phyloP scores from a whole-genome alignment of 805 yeast species.

The Cyberlindnera euphorbiiphila region DNA sequence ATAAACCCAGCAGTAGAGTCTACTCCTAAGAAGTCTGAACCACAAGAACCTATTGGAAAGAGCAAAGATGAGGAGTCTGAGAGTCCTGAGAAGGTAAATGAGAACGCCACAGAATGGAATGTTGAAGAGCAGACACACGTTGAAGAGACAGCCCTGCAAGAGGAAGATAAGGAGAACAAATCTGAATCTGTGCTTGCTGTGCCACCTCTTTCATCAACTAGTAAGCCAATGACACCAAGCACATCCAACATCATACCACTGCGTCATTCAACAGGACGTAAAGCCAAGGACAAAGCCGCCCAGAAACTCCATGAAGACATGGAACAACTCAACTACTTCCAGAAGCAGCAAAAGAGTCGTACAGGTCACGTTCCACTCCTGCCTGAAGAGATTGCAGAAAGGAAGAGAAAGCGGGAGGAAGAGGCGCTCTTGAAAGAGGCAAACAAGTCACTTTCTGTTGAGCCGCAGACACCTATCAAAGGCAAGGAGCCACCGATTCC shows the following conservation, averaged over 20 bases:
- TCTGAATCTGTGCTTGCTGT: too few relatives aligned
- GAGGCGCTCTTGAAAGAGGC: constrained; percentile 22
- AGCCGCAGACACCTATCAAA: constrained; percentile 13
- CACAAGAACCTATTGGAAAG: neutral
- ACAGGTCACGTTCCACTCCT: constrained; percentile 35
- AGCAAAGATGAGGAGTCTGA: too few relatives aligned
- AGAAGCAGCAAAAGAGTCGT: constrained; percentile 41
- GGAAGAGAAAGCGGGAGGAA: constrained; percentile 29
- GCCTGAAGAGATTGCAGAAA: constrained; percentile 38
- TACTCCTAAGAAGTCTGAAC: neutral
- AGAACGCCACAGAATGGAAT: too few relatives aligned
- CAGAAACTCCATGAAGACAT: constrained; percentile 63
- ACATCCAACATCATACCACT: too few relatives aligned
- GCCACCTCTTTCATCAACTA: too few relatives aligned
- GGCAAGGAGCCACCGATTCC: neutral
- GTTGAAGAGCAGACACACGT: too few relatives aligned
- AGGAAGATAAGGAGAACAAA: constrained; percentile 9
- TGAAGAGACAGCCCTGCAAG: too few relatives aligned
- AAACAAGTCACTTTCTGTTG: constrained; percentile 11
- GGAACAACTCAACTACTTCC: constrained; percentile 62
- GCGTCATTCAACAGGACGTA: constrained; percentile 35
- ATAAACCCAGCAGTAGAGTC: too few relatives aligned
- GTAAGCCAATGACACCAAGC: too few relatives aligned
- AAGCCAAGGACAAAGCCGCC: constrained; percentile 67
- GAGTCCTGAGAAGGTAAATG: too few relatives aligned